Conservation (phyloP, 176 grass and related monocot genomes). For the Musa beccarii region DNA sequence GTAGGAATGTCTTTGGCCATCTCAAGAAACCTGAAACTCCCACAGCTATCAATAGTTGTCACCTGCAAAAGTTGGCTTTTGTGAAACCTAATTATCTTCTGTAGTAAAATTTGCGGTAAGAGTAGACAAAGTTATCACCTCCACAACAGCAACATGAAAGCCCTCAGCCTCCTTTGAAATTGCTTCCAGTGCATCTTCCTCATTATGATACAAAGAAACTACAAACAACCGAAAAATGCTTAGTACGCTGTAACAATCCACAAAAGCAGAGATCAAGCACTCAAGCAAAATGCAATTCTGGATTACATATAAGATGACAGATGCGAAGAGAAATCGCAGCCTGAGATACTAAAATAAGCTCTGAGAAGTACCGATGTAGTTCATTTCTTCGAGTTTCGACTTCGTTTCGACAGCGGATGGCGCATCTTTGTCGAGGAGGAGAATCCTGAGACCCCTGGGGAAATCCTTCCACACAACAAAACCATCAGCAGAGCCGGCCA, state of each 20-base stretch:
- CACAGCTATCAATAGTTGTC: neutral
- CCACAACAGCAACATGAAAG: constrained; percentile 41
- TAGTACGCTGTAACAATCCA: neutral
- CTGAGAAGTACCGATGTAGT: constrained; percentile 24
- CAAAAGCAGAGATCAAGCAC: neutral
- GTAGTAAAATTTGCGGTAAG: neutral
- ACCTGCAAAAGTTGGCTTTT: neutral
- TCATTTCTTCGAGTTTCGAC: constrained; percentile 28
- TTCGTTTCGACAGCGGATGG: constrained; percentile 24
- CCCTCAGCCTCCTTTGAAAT: constrained; percentile 21
- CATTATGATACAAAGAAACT: constrained; percentile 2
- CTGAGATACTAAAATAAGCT: neutral
- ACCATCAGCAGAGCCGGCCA: constrained; percentile 11
- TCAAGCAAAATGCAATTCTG: neutral
- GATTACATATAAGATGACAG: neutral
- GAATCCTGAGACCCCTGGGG: constrained; percentile 37
- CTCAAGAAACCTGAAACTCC: constrained; percentile 9
- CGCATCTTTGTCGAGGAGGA: constrained; percentile 26
- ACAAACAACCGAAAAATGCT: neutral
- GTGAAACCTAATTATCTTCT: neutral
- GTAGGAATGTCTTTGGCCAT: constrained; percentile 4
- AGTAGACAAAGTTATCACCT: neutral
- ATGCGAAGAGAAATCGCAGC: neutral
- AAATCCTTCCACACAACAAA: constrained; percentile 42
- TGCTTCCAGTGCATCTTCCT: constrained; percentile 25